phyloP scores from a whole-genome alignment of 2,329 filamentous ascomycete species.

The Microcera coccophila region DNA sequence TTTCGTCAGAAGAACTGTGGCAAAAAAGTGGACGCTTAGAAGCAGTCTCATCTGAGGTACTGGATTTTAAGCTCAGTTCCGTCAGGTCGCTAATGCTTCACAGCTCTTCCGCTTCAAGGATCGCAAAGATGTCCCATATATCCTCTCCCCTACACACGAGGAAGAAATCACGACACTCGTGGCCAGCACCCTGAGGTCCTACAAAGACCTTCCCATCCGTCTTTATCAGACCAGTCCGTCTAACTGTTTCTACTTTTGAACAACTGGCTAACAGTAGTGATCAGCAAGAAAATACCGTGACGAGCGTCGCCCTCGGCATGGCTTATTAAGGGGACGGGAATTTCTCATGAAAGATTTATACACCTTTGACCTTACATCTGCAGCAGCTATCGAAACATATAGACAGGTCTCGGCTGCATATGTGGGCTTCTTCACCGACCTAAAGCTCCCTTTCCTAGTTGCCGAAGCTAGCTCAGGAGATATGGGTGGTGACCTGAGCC shows the following conservation, averaged over 20 bases:
- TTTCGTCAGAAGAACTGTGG: conserved; percentile 85
- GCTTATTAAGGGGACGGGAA: conserved; percentile 80
- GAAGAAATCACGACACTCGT: conserved; percentile 91
- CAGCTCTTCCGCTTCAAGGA: conserved; percentile 79
- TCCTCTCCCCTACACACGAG: conserved; percentile 91
- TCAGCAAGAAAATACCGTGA: conserved; percentile 88
- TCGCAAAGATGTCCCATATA: conserved; percentile 67
- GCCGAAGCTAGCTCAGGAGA: conserved; percentile 92
- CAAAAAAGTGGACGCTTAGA: conserved; percentile 75
- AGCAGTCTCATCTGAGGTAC: conserved; percentile 66
- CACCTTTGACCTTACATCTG: conserved; percentile 73
- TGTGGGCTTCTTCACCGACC: conserved; percentile 69
- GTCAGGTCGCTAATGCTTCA: conserved; percentile 20
- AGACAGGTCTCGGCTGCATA: conserved; percentile 70
- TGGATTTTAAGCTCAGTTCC: not conserved
- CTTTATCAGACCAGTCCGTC: conserved; percentile 78
- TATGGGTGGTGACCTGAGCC: conserved; percentile 89
- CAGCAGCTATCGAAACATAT: conserved; percentile 77
- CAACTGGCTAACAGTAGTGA: conserved; percentile 15
- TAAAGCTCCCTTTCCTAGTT: conserved; percentile 78
- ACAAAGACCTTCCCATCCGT: conserved; percentile 79
- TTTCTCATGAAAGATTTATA: conserved; percentile 99
- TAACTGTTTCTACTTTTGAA: not conserved
- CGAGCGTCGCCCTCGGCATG: conserved; percentile 82
- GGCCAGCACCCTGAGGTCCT: conserved; percentile 67